A percentile compares a stretch with the other conserved stretches of the same genome.
Evolutionary conservation across 2,329 filamentous ascomycete genomes (phyloP).

Genomic region (Gyromitra esculenta): DNA sequence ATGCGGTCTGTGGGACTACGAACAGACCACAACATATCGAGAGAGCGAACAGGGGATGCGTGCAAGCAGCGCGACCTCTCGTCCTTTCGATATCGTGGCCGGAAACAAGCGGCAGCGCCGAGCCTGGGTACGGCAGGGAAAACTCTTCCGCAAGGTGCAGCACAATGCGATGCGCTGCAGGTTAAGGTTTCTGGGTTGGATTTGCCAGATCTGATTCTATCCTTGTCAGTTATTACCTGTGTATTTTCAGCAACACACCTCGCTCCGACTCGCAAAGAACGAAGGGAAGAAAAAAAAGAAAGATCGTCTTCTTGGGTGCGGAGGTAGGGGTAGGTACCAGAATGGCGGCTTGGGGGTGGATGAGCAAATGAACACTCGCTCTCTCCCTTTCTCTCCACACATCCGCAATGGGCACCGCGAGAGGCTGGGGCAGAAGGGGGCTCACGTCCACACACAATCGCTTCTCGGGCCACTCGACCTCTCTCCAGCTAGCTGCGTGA

Average conservation of each 20-base stretch:
- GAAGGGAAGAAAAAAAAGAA: conserved; percentile 41
- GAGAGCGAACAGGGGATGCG: conserved; percentile 39
- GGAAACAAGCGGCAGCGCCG: conserved; percentile 53
- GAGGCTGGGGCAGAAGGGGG: conserved; percentile 44
- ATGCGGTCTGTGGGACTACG: conserved; percentile 53
- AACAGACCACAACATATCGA: conserved; percentile 52
- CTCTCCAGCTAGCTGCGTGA: conserved; percentile 49
- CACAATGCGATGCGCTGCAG: conserved; percentile 54
- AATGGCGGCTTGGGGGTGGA: conserved; percentile 51
- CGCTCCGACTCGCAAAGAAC: conserved; percentile 33
- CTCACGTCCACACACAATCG: conserved; percentile 29
- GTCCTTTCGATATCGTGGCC: conserved; percentile 48
- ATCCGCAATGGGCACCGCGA: conserved; percentile 45
- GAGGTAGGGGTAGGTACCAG: conserved; percentile 53
- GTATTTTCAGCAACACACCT: conserved; percentile 52
- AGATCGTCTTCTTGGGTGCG: conserved; percentile 48
- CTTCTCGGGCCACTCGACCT: conserved; percentile 50
- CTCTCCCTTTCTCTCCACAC: conserved; percentile 41
- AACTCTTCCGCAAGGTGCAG: conserved; percentile 54
- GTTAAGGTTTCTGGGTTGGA: conserved; percentile 54
- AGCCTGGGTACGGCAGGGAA: conserved; percentile 53
- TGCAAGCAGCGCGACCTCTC: conserved; percentile 30
- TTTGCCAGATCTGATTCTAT: conserved; percentile 53
- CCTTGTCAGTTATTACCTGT: conserved; percentile 52
- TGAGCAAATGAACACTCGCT: conserved; percentile 45